Evolutionary conservation across 148 eudicot genomes (phyloP), one percentile per base, ranked within the genome.

Genomic region (Gaultheria prostrata): DNA sequence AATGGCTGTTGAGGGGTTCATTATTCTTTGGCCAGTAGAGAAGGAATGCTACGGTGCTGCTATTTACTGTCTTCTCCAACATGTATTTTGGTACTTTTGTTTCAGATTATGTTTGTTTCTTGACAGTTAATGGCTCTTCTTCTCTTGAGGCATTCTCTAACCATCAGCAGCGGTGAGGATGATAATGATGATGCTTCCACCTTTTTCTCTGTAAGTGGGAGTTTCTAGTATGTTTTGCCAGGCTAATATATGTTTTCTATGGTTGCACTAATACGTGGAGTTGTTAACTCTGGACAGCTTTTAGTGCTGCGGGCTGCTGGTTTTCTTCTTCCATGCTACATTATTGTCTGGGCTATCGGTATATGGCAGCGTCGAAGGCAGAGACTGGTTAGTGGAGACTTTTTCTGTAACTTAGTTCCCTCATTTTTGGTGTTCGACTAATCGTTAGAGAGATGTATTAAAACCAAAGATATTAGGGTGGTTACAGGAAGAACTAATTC

Each of bases 261-360:
- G 20, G 48, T 84, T 46, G 20, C 75, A 70, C 69, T 80, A 59
- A 78, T 63, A 63, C 32, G 39, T 53, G 76, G 53, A 82, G 14
- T 45, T 49, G 82, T 79, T 86, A 56, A 35, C 48, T 33, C 57
- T 86, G 84, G 70, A 79, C 92, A 94, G 98, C 92, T 92, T 84
- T 93, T 94, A 90, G 87, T 94, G 89, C 92, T 94, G 67, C 91
- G 95, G 71, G 94, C 91, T 79, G 95, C 93, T 88, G 95, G 95
- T 35, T 94, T 94, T 86, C 94, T 94, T 87, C 90, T 94, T 76
- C 97, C 98, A 10, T 94, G 98, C 87, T 94, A 94, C 89, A 88
- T 94, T 76, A 91, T 94, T 94, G 92, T 91, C 49, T 94, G 98
- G 97, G 98, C 92, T 82, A 90, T 94, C 77, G 88, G 95, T 85